Percentiles rank a stretch among this genome's conserved stretches.
Conservation (phyloP, 1,284 basidiomycete species). For the Trichosporon ovoides region DNA sequence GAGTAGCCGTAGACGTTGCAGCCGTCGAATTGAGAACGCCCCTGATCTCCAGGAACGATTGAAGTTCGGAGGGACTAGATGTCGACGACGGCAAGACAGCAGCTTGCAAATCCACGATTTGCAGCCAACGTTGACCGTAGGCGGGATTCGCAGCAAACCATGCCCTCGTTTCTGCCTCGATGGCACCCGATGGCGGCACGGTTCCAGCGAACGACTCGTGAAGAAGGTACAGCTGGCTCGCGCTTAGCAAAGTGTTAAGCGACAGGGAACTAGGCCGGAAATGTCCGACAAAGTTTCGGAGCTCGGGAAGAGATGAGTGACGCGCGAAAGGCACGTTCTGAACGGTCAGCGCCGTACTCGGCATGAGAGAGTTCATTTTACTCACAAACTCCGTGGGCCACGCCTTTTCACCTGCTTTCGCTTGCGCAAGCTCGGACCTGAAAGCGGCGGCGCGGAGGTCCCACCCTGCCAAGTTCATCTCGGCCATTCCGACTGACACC, state of each 20-base stretch:
- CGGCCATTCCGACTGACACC: constrained; percentile 42
- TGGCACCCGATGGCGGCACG: constrained; percentile 47
- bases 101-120: no score
- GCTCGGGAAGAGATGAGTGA: constrained; percentile 78
- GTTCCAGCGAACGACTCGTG: constrained; percentile 56
- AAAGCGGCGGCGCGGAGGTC: constrained; percentile 32
- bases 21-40: no score
- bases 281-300: constrained; percentile 67
- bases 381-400: constrained; percentile 45
- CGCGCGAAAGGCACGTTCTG: constrained; percentile 72
- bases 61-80: no score
- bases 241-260: constrained; percentile 66
- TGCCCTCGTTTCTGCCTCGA: neutral
- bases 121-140: no score
- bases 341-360: neutral
- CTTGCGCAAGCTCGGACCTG: constrained; percentile 20
- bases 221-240: constrained; percentile 36
- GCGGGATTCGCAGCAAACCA: neutral
- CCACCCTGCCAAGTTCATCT: constrained; percentile 54
- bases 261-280: constrained; percentile 69
- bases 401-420: constrained; percentile 26
- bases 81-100: no score
- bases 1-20: no score
- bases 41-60: no score
- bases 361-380: neutral